Conservation (phyloP, 1,284 basidiomycete species). For the Puccinia hordei region DNA sequence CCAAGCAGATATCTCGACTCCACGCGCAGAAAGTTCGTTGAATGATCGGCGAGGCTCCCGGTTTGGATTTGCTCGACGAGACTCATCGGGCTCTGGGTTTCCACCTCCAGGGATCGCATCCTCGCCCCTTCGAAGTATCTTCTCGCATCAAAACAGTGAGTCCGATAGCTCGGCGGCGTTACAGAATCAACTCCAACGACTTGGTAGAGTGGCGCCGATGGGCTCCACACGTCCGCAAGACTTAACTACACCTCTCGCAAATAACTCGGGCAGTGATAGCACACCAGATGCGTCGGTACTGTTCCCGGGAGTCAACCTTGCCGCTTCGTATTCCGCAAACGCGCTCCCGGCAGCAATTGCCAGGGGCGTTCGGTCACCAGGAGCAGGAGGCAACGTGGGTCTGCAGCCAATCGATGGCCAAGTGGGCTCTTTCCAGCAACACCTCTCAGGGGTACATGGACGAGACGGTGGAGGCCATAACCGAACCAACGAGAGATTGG, state of each 20-base stretch:
- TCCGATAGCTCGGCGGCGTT: constrained; percentile 6
- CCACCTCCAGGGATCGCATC: constrained; percentile 9
- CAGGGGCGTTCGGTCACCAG: constrained; percentile 39
- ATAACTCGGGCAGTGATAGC: not conserved
- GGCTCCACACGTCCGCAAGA: constrained; percentile 23
- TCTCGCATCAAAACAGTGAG: constrained; percentile 33
- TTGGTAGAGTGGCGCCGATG: not conserved
- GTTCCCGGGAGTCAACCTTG: constrained; percentile 48
- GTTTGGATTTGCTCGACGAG: constrained; percentile 49
- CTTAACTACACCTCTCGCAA: not conserved
- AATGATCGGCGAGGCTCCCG: constrained; percentile 44
- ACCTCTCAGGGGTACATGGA: constrained; percentile 18
- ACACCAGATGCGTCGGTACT: constrained; percentile 47
- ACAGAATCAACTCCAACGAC: not conserved
- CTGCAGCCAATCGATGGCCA: constrained; percentile 29
- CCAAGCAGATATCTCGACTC: not conserved
- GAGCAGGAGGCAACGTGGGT: not conserved
- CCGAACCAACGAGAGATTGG: constrained; percentile 30
- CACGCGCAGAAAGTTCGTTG: constrained; percentile 14
- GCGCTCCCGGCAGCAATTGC: constrained; percentile 45
- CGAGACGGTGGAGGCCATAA: constrained; percentile 16
- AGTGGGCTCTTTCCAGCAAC: constrained; percentile 20
- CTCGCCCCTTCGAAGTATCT: constrained; percentile 47
- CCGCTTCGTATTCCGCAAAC: constrained; percentile 49
- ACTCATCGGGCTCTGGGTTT: constrained; percentile 30